These are phyloP conservation scores for Colletotrichum costaricense DNA, from an alignment of 2,329 filamentous ascomycete species.

Conservation along the genomic window DNA sequence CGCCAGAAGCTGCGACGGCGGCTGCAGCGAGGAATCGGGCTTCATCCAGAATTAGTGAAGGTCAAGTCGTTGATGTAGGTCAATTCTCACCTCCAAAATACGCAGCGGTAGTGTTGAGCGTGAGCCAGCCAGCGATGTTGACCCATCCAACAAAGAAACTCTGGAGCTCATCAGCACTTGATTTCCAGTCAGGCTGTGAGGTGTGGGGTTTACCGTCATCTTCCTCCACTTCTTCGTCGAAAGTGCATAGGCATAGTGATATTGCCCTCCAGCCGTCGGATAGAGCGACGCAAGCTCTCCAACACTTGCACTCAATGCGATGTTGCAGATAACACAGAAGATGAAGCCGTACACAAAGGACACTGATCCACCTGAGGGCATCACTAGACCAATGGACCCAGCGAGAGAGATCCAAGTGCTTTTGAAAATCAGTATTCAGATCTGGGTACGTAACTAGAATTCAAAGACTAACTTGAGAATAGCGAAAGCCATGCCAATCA, in stretches of 20 bases:
- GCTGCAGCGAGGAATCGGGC: constrained; percentile 58
- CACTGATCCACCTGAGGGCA: constrained; percentile 54
- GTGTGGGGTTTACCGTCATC: constrained; percentile 42
- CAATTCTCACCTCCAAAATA: constrained; percentile 52
- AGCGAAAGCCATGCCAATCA: constrained; percentile 56
- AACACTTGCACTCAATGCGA: constrained; percentile 53
- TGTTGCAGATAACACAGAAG: constrained; percentile 57
- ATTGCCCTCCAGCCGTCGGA: constrained; percentile 59
- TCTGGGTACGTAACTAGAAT: neutral
- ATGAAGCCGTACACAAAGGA: constrained; percentile 58
- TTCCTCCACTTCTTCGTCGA: constrained; percentile 52
- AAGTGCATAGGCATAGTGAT: constrained; percentile 56
- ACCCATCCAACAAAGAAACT: constrained; percentile 58
- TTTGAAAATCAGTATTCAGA: neutral
- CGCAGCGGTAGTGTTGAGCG: constrained; percentile 54
- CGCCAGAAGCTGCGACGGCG: constrained; percentile 51
- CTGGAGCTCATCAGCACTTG: constrained; percentile 35
- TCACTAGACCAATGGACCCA: constrained; percentile 53
- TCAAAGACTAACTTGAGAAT: constrained; percentile 51
- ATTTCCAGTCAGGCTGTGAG: neutral
- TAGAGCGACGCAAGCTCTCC: constrained; percentile 57
- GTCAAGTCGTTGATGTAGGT: neutral
- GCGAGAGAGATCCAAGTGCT: constrained; percentile 54
- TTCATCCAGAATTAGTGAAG: constrained; percentile 27
- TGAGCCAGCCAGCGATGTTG: constrained; percentile 59